Evolutionary conservation across 257 asterid genomes (phyloP).

Genomic region (Paulownia fortunei): DNA sequence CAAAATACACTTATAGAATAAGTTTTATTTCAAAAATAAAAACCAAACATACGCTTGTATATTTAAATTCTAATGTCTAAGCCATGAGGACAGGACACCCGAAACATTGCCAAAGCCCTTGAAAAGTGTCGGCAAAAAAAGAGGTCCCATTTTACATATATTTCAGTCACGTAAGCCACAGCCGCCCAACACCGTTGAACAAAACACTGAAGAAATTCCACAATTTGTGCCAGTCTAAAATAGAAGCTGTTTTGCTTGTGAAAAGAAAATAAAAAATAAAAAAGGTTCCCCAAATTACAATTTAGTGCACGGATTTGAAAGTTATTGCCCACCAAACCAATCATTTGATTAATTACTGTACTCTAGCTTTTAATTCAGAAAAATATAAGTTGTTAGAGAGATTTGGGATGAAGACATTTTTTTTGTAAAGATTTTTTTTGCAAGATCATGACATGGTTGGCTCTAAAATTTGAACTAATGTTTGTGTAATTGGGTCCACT

Average conservation of each 20-base stretch:
- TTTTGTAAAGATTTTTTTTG: not conserved
- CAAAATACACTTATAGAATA: too few relatives aligned
- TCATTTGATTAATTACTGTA: conserved; percentile 10
- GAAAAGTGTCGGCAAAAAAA: not conserved
- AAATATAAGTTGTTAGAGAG: too few relatives aligned
- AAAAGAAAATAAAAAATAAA: not conserved
- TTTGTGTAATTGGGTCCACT: not conserved
- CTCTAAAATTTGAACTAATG: not conserved
- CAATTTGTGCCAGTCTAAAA: conserved; percentile 1
- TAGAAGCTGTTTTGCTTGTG: conserved; percentile 28
- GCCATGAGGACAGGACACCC: not conserved
- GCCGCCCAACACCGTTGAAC: conserved; percentile 15
- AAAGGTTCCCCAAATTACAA: not conserved
- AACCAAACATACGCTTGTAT: too few relatives aligned
- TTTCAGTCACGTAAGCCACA: conserved; percentile 20
- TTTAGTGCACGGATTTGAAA: conserved; percentile 33
- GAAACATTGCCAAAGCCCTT: not conserved
- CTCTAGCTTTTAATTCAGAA: too few relatives aligned
- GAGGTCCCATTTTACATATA: not conserved
- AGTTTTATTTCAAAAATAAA: too few relatives aligned
- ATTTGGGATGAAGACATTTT: not conserved
- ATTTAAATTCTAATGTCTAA: too few relatives aligned
- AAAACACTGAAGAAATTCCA: conserved; percentile 27
- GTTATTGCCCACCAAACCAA: conserved; percentile 48
- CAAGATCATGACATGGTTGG: not conserved